These are phyloP conservation scores for Tetrapyrgos nigripes DNA, from an alignment of 1,284 basidiomycete genomes.

Conservation along the genomic window DNA sequence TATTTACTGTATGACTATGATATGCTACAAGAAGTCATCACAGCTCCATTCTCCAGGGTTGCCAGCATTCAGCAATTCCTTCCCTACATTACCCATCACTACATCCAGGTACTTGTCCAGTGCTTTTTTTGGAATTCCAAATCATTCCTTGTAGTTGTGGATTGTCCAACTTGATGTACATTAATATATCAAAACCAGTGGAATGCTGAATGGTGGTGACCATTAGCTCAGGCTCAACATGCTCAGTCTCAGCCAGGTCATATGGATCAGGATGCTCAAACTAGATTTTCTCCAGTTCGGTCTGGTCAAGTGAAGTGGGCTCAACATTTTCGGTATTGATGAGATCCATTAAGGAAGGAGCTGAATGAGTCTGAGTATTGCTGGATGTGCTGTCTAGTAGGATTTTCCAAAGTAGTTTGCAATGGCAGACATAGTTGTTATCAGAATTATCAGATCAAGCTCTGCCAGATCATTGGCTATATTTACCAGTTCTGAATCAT, in stretches of 20 bases:
- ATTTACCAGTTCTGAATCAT: too few relatives aligned
- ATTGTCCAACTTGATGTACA: conserved; percentile 22
- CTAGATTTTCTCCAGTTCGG: conserved; percentile 12
- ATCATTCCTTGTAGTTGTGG: too few relatives aligned
- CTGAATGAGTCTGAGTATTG: too few relatives aligned
- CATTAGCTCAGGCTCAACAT: conserved; percentile 18
- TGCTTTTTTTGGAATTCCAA: too few relatives aligned
- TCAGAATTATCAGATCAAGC: not conserved
- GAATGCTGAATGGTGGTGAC: conserved; percentile 7
- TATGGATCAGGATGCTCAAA: conserved; percentile 26
- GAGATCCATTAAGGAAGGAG: conserved; percentile 21
- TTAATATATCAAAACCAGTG: conserved; percentile 19
- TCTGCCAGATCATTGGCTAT: too few relatives aligned
- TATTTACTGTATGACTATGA: too few relatives aligned
- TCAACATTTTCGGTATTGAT: conserved; percentile 22
- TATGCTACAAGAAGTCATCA: too few relatives aligned
- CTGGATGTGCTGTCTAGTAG: conserved; percentile 23
- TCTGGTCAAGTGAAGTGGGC: conserved; percentile 11
- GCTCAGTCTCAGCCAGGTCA: conserved; percentile 22
- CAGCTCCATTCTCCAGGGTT: too few relatives aligned
- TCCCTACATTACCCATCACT: too few relatives aligned
- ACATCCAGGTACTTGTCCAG: too few relatives aligned
- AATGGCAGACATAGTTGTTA: conserved; percentile 19
- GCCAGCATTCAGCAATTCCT: too few relatives aligned
- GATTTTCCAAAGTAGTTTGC: conserved; percentile 27